Base-by-base conservation (phyloP, 2,329 filamentous ascomycete species). In the Hirsutella thompsonii region DNA sequence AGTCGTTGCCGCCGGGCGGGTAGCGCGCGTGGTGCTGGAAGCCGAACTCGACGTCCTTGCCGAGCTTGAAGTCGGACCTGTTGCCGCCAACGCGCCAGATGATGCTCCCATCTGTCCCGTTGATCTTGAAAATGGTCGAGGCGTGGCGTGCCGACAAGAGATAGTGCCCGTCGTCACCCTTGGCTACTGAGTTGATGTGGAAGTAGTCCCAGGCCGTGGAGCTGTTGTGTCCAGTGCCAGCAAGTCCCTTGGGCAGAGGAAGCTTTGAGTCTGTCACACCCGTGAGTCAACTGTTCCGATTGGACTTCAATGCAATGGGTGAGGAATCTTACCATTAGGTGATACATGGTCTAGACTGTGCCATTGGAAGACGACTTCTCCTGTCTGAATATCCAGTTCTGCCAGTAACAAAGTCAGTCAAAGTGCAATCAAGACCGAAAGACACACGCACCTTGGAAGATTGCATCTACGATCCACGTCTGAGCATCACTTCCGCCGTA, bases 141-240 rank as follows among this genome's bases (percentile, higher is more conserved):
- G 64, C 60, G 48, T 74, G 63, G 2, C 71, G 66, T 0, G 66
- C 61, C 0, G 71, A 76, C n/a, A 78, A 59, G 10, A 77, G 52
- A 42, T 71, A 78, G 48, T 76, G 68, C 4, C 69, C 69, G 0
- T 61, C 47, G 0, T 61, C 47, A 40, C 67, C 65, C 49, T 74
- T 73, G 48, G 73, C 67, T 21, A 76, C 56, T 29, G 69, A 69
- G 55, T 76, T 74, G 54, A 76, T 67, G 52, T 75, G 71, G 51
- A 74, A 75, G 45, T 66, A 74, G 51, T 77, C 72, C 56, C 70
- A 76, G 1, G 63, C 23, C 29, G n/a, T 23, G 32, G 32, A 33
- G 32, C 32, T 33, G 14, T 33, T 33, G 32, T 33, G 32, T 2
- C 23, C 32, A 13, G 32, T 33, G 14, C 32, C 32, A 8, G 14